Base-by-base conservation (phyloP, 352 stramenopile genomes). In the Globisporangium radiosum region DNA sequence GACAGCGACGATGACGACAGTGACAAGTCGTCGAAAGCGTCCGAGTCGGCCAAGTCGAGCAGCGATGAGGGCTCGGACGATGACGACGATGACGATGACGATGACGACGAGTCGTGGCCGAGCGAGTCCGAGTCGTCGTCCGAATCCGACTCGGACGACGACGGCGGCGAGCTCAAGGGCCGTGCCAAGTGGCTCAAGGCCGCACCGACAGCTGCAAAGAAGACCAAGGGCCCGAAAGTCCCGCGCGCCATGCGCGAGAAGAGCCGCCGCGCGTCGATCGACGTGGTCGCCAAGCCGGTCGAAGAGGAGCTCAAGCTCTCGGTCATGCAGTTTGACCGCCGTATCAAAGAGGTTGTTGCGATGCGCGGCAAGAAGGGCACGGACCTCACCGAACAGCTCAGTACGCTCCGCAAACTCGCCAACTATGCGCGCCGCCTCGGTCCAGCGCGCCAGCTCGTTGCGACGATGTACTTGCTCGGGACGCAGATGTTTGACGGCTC, bases 151-250 rank as follows among this genome's bases (percentile, higher is more conserved):
- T 82, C 88, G 13, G 91, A 88, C 45, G 85, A 94, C 48, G 77
- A 72, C 33, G 17, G 17, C 17, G 81, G 79, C 39, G 78, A 97
- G 78, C 89, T 97, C 57, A 98, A 98, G 79, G 96, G 96, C 52
- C 94, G 96, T 73, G 93, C 93, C 7, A 84, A 81, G 51, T 99
- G 96, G 96, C 75, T 99, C 39, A 99, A 99, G 82, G 89, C 94
- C 66, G 92, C 85, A 38, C 66, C 78, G 8, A 37, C 56, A 11
- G 79, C 76, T 40, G 79, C 84, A 51, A 87, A 69, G 11, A 86
- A 85, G 60, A 48, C 58, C 19, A 88, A 85, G 68, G 70, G 62
- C 6, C 69, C 66, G 33, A 86, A 76, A 68, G 43, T 68, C 9
- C 62, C 68, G 17, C 75, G 78, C 56, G 62, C 71, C 48, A 64